A percentile compares a stretch with the other conserved stretches of the same genome.
Conservation (phyloP, 495 filamentous ascomycete species). For the Tuber magnatum region DNA sequence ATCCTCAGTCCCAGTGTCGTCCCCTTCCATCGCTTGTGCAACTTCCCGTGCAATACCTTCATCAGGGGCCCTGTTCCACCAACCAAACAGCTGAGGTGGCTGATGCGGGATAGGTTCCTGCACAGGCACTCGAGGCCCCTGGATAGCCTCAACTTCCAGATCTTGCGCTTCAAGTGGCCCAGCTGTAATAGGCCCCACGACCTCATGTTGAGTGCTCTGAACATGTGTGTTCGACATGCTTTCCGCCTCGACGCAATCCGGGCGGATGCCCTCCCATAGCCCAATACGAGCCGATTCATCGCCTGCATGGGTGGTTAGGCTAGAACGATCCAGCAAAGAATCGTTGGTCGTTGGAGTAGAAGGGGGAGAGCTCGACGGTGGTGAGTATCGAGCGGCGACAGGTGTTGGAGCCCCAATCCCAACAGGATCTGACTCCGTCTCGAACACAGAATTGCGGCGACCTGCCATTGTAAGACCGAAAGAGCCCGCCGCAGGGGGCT, state of each 20-base stretch:
- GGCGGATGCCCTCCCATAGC: neutral
- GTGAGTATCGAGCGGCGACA: neutral
- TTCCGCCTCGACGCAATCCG: neutral
- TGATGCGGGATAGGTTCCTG: slow-evolving; percentile 1
- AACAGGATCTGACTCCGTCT: neutral
- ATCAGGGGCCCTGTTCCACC: neutral
- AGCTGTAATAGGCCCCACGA: neutral
- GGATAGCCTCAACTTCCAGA: neutral
- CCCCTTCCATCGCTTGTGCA: neutral
- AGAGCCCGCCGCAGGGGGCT: neutral
- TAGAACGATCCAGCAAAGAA: neutral
- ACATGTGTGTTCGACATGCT: neutral
- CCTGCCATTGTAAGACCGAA: neutral
- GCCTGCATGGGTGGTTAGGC: neutral
- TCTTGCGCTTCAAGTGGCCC: neutral
- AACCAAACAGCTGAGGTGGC: neutral
- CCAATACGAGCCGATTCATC: neutral
- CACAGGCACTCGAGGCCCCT: neutral
- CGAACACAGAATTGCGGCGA: neutral
- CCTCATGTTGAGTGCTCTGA: neutral
- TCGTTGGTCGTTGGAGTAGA: slow-evolving; percentile 29
- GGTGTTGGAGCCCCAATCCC: neutral
- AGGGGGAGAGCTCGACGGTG: slow-evolving; percentile 13
- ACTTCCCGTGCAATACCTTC: neutral
- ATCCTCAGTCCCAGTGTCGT: slow-evolving; percentile 29